phyloP scores from a whole-genome alignment of 768 basidiomycete species.

The Glaciozyma martinii region DNA sequence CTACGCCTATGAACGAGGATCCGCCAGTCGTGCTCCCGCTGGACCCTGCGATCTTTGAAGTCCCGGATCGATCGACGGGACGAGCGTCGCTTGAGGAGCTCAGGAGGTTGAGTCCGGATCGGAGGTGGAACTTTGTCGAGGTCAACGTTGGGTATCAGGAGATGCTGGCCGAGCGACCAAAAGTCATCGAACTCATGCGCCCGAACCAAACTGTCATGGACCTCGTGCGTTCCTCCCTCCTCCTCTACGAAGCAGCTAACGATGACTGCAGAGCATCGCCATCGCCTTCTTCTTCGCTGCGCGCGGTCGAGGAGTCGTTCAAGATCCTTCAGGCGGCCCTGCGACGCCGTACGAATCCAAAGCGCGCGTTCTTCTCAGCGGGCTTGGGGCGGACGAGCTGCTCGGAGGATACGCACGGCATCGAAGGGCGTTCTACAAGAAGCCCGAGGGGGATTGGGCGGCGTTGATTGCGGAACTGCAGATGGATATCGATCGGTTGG shows the following conservation, averaged over 20 bases:
- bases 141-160: constrained; percentile 75
- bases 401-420: constrained; percentile 90
- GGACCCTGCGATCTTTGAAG: constrained; percentile 50
- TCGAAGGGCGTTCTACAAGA: constrained; percentile 55
- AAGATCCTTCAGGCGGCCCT: constrained; percentile 18
- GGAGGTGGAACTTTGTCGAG: constrained; percentile 88
- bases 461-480: constrained; percentile 55
- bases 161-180: constrained; percentile 47
- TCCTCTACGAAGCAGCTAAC: no score
- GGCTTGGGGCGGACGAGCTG: constrained; percentile 89
- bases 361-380: constrained; percentile 77
- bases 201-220: constrained; percentile 83
- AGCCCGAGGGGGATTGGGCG: background rate
- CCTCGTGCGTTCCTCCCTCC: constrained; percentile 49
- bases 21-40: background rate
- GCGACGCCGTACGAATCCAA: constrained; percentile 55
- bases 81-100: constrained; percentile 69
- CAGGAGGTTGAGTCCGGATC: constrained; percentile 59
- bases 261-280: constrained; percentile 62
- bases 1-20: background rate
- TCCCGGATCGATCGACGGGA: constrained; percentile 82
- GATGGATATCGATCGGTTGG: constrained; percentile 44
- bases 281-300: constrained; percentile 90
- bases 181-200: constrained; percentile 63
- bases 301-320: constrained; percentile 52